Evolutionary conservation across 805 yeast species (phyloP).

Genomic region (Pichia deserticola): DNA sequence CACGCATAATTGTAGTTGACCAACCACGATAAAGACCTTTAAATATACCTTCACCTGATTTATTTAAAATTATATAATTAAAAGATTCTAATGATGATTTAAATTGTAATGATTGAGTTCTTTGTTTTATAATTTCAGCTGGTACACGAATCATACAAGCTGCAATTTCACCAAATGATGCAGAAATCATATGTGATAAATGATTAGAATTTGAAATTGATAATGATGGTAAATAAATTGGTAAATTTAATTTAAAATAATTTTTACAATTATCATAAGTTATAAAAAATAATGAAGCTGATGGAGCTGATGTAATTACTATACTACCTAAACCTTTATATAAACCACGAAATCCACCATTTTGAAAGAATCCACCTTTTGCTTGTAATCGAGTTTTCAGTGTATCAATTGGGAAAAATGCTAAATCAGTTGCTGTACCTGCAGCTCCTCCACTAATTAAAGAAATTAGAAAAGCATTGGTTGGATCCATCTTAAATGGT

Average conservation of each 20-base stretch:
- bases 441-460: conserved; percentile 81
- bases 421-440: conserved; percentile 91
- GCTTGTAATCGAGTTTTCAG: conserved; percentile 93
- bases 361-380: conserved; percentile 82
- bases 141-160: conserved; percentile 96
- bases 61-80: conserved; percentile 49
- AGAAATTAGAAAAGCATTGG: conserved; percentile 10
- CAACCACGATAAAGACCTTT: conserved; percentile 89
- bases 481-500: conserved; percentile 2
- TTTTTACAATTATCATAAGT: conserved; percentile 74
- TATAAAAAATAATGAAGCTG: conserved; percentile 68
- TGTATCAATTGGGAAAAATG: conserved; percentile 95
- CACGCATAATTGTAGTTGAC: conserved; percentile 86
- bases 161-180: conserved; percentile 84
- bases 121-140: conserved; percentile 90
- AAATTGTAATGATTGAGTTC: conserved; percentile 71
- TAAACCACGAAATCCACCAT: conserved; percentile 91
- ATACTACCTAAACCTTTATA: conserved; percentile 92
- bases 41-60: conserved; percentile 69
- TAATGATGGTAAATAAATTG: conserved; percentile 12
- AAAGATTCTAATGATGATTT: conserved; percentile 62
- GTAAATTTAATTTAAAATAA: conserved; percentile 19
- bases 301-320: conserved; percentile 90
- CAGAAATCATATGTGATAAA: conserved; percentile 74
- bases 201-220: conserved; percentile 28